Conservation (phyloP, 2,329 filamentous ascomycete species). For the Lachnellula subtilissima region DNA sequence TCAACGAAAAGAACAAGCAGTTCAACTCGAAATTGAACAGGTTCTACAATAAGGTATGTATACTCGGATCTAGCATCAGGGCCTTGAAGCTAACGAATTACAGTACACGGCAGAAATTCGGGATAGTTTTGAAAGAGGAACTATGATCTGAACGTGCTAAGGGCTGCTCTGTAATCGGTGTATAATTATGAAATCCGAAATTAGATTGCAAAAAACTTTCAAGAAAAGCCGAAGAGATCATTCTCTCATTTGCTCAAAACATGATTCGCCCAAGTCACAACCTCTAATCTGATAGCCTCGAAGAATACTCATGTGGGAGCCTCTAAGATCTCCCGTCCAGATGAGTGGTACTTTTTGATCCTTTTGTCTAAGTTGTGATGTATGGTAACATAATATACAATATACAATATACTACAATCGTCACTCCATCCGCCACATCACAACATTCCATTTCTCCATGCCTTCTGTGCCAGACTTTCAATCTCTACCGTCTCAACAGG, state of each 20-base stretch:
- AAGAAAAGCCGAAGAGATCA: not conserved
- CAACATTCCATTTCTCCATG: conserved; percentile 88
- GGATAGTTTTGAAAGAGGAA: conserved; percentile 95
- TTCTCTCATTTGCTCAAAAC: not conserved
- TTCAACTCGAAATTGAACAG: conserved; percentile 96
- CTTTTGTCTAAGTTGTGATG: not conserved
- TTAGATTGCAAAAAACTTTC: not conserved
- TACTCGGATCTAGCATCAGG: not conserved
- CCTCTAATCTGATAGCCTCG: too few relatives aligned
- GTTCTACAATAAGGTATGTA: conserved; percentile 83
- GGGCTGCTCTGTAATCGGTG: not conserved
- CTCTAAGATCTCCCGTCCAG: too few relatives aligned
- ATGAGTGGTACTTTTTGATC: conserved; percentile 1
- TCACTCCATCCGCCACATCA: conserved; percentile 3
- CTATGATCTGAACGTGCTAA: conserved; percentile 64
- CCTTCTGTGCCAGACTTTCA: conserved; percentile 72
- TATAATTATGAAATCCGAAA: not conserved
- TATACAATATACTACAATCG: not conserved
- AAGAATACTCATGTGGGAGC: too few relatives aligned
- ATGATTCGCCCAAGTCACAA: not conserved
- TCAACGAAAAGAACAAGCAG: conserved; percentile 99
- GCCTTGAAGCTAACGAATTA: conserved; percentile 21
- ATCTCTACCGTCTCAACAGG: conserved; percentile 75
- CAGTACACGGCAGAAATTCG: conserved; percentile 91
- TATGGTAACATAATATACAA: not conserved